phyloP scores from a whole-genome alignment of 2,329 filamentous ascomycete species.

The Sporothrix pseudoabietina region DNA sequence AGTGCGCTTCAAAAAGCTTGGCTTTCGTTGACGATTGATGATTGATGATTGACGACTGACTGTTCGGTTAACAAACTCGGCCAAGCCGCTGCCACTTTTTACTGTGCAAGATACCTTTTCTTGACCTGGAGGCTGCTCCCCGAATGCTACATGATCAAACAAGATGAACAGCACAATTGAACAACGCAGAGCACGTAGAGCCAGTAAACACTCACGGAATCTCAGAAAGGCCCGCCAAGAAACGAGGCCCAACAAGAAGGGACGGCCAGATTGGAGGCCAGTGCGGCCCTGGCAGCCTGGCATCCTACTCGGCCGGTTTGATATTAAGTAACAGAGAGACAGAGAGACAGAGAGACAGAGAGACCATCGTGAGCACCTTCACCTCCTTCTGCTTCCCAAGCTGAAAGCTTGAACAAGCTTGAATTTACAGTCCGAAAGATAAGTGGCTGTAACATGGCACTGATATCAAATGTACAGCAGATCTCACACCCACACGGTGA shows the following conservation, averaged over 20 bases:
- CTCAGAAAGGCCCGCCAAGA: background rate
- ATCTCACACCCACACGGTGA: background rate
- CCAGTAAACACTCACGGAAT: background rate
- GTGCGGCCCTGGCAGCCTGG: background rate
- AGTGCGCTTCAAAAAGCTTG: constrained; percentile 1
- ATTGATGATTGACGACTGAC: background rate
- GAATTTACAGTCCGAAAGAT: constrained; percentile 1
- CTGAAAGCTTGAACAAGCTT: background rate
- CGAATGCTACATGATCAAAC: background rate
- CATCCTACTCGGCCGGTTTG: background rate
- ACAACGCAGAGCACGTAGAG: background rate
- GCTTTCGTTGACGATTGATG: constrained; percentile 9
- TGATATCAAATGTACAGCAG: background rate
- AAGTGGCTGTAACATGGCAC: background rate
- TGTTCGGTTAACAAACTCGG: background rate
- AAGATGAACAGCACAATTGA: background rate
- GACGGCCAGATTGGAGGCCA: constrained; percentile 3
- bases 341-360: background rate
- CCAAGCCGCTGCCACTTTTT: background rate
- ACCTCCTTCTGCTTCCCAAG: background rate
- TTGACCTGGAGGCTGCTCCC: background rate
- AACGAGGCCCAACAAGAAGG: background rate
- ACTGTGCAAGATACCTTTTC: too few relatives aligned
- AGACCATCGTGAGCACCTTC: background rate
- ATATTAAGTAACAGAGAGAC: background rate